These are phyloP conservation scores for Trichoderma sp. DNA, from an alignment of 2,329 filamentous ascomycete genomes.

Conservation along the genomic window DNA sequence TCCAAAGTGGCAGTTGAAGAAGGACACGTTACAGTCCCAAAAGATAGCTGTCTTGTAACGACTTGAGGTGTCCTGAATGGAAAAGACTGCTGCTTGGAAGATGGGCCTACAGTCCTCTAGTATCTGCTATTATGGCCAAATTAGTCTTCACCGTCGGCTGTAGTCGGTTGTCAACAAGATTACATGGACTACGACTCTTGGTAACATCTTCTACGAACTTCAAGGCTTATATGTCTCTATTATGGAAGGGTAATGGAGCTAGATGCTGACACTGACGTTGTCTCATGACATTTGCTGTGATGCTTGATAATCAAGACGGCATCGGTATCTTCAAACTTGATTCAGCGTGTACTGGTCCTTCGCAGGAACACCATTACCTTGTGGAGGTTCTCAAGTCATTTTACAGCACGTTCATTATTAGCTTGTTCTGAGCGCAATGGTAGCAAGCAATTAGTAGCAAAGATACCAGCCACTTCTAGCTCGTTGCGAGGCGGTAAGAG, in stretches of 20 bases:
- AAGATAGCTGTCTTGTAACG: background rate
- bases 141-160: background rate
- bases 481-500: background rate
- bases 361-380: too few relatives aligned
- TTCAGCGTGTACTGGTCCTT: background rate
- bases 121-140: background rate
- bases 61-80: background rate
- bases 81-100: background rate
- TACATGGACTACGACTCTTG: background rate
- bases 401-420: background rate
- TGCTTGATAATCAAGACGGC: background rate
- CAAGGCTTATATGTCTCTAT: background rate
- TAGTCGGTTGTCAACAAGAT: background rate
- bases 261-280: background rate
- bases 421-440: background rate
- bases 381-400: background rate
- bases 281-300: background rate
- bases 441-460: background rate
- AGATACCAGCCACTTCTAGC: background rate
- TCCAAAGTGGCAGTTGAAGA: background rate
- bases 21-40: background rate
- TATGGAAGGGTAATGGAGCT: background rate
- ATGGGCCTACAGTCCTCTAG: too few relatives aligned
- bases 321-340: too few relatives aligned
- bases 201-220: background rate